Percentiles rank a stretch among this genome's conserved stretches.
Conservation (phyloP, 108 stramenopile genomes). For the Chaetoceros tenuissimus region DNA sequence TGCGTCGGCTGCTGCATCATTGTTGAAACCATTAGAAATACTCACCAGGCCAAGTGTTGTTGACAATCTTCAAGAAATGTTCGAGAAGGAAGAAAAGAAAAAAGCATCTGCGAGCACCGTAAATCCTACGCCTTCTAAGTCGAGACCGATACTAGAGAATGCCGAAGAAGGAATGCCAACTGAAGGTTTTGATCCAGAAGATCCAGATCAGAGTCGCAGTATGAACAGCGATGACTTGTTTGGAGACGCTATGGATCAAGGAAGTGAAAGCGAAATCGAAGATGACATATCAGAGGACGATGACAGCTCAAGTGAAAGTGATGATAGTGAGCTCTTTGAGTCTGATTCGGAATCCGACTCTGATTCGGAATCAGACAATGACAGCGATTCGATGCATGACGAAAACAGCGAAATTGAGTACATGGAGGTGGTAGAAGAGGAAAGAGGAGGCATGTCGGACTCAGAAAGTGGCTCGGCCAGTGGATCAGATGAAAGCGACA, state of each 20-base stretch:
- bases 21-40: conserved; percentile 83
- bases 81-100: conserved; percentile 32
- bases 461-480: conserved; percentile 6
- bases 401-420: conserved; percentile 18
- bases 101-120: conserved; percentile 10
- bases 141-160: conserved; percentile 17
- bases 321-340: neutral
- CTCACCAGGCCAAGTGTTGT: conserved; percentile 59
- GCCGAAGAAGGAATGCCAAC: conserved; percentile 62
- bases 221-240: neutral
- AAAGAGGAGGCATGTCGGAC: conserved; percentile 9
- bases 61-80: conserved; percentile 45
- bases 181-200: conserved; percentile 51
- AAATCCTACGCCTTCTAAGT: conserved; percentile 8
- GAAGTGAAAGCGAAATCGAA: neutral
- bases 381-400: conserved; percentile 9
- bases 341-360: neutral
- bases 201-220: conserved; percentile 7
- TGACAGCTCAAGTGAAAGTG: neutral
- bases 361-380: conserved; percentile 7
- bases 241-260: neutral
- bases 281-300: conserved; percentile 5
- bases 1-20: conserved; percentile 35
- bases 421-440: conserved; percentile 23
- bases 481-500: conserved; percentile 19